Evolutionary conservation across 768 basidiomycete genomes (phyloP).

Genomic region (Lactarius sanguifluus): DNA sequence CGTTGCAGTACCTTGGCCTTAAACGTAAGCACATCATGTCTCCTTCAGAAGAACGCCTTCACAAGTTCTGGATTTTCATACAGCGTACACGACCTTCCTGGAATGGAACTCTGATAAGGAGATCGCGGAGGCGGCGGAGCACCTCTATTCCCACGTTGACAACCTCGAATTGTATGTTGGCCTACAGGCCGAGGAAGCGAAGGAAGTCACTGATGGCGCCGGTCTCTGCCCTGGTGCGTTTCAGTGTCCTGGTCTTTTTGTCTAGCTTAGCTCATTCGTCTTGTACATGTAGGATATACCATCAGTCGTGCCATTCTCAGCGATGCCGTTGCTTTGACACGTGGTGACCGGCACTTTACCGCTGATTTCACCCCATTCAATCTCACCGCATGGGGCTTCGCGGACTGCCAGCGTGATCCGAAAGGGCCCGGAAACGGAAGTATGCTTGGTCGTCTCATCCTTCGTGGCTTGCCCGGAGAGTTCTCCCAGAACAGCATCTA

Average conservation of each 20-base stretch:
- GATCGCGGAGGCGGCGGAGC: slow-evolving; percentile 71
- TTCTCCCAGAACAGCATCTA: slow-evolving; percentile 70
- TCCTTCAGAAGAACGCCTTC: background rate
- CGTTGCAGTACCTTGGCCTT: slow-evolving; percentile 63
- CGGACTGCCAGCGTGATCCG: slow-evolving; percentile 75
- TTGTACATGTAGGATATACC: slow-evolving; percentile 57
- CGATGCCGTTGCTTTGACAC: slow-evolving; percentile 83
- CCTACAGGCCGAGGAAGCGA: slow-evolving; percentile 74
- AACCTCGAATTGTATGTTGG: slow-evolving; percentile 80
- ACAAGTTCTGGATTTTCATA: background rate
- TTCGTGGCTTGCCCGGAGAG: slow-evolving; percentile 70
- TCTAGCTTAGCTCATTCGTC: background rate
- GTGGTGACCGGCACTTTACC: slow-evolving; percentile 82
- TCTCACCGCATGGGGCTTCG: slow-evolving; percentile 81
- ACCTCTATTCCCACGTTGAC: slow-evolving; percentile 73
- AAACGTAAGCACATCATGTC: slow-evolving; percentile 50
- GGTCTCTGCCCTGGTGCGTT: slow-evolving; percentile 76
- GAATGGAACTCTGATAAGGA: slow-evolving; percentile 80
- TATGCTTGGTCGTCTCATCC: slow-evolving; percentile 68
- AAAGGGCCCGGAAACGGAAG: slow-evolving; percentile 74
- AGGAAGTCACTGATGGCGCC: slow-evolving; percentile 72
- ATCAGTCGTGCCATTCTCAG: slow-evolving; percentile 82
- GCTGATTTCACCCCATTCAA: slow-evolving; percentile 80
- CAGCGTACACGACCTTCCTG: slow-evolving; percentile 66
- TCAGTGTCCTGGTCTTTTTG: background rate